Base-by-base conservation (phyloP, 2,329 filamentous ascomycete genomes). In the Fusarium sp. region DNA sequence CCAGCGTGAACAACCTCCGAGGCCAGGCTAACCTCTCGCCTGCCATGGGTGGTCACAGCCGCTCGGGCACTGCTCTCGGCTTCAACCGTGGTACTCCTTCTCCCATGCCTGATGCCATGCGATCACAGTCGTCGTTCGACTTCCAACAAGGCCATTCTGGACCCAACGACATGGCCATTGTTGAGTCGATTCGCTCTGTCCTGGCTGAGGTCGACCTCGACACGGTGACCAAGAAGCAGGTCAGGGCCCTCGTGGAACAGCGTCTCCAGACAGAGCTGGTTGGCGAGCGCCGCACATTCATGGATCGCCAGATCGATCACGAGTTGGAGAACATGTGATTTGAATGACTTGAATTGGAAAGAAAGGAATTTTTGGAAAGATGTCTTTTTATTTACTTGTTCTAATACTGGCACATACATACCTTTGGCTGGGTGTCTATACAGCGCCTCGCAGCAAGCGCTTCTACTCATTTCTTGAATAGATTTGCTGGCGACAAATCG, bases 191-290 rank as follows among this genome's bases (percentile, higher is more conserved):
- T 71, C 93, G 95, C 79, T 87, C 89, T 60, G 97, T 97, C 77
- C 87, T 99, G 71, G 85, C 88, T 18, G 96, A 98, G 79, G 95
- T 98, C 1, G 96, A 99, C 82, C 88, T 99, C 47, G 97, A 99
- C 82, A 96, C 90, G n/a, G 94, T 98, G 57, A 99, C 97, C 8
- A 99, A 98, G 91, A 99, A 99, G 86, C 96, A 98, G 85, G 93
- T 97, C 66, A 90, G 94, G 60, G 95, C 94, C 5, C 88, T 98
- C 52, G 95, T 98, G 14, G 97, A 99, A 85, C 95, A 98, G 86
- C 91, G 95, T 79, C 85, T 99, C 71, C 96, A 98, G 85, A 96
- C 94, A 6, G 95, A 98, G 82, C 88, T 98, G 67, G 88, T 90
- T 1, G 95, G 95, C 25, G 95, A 98, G 83, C 92, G 95, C 82